phyloP scores from a whole-genome alignment of 2,329 filamentous ascomycete genomes.

The Sclerotiophoma versabilis region DNA sequence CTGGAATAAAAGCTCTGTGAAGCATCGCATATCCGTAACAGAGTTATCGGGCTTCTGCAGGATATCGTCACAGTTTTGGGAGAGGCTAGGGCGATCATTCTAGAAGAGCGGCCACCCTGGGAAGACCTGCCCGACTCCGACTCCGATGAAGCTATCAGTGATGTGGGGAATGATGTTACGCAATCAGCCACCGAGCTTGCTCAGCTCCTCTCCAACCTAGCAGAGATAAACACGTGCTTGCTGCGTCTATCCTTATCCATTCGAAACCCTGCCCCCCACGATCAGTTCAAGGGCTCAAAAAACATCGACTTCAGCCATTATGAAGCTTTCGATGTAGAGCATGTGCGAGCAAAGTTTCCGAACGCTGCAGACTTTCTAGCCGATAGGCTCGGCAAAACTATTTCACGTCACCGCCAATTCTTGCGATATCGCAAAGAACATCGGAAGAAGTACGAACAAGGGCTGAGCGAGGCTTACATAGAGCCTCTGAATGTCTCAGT shows the following conservation, averaged over 20 bases:
- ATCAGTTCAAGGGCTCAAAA: slow-evolving; percentile 33
- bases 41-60: slow-evolving; percentile 30
- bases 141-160: slow-evolving; percentile 4
- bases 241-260: slow-evolving; percentile 42
- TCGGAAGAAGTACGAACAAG: slow-evolving; percentile 22
- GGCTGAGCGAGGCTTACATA: too few species aligned
- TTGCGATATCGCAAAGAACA: slow-evolving; percentile 41
- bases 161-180: slow-evolving; percentile 10
- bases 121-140: slow-evolving; percentile 27
- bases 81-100: slow-evolving; percentile 20
- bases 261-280: slow-evolving; percentile 40
- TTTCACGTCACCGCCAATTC: slow-evolving; percentile 40
- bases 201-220: slow-evolving; percentile 26
- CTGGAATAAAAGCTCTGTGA: slow-evolving; percentile 44
- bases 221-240: slow-evolving; percentile 39
- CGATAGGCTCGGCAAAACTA: slow-evolving; percentile 37
- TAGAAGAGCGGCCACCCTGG: slow-evolving; percentile 22
- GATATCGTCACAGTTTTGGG: slow-evolving; percentile 27
- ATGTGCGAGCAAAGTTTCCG: slow-evolving; percentile 38
- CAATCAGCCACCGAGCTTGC: slow-evolving; percentile 20
- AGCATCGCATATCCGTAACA: slow-evolving; percentile 34
- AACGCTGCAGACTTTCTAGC: slow-evolving; percentile 22
- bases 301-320: slow-evolving; percentile 29
- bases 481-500: too few species aligned
- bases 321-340: slow-evolving; percentile 36